Evolutionary conservation across 345 rosid genomes (phyloP).

Genomic region (Bruguiera gymnorhiza): DNA sequence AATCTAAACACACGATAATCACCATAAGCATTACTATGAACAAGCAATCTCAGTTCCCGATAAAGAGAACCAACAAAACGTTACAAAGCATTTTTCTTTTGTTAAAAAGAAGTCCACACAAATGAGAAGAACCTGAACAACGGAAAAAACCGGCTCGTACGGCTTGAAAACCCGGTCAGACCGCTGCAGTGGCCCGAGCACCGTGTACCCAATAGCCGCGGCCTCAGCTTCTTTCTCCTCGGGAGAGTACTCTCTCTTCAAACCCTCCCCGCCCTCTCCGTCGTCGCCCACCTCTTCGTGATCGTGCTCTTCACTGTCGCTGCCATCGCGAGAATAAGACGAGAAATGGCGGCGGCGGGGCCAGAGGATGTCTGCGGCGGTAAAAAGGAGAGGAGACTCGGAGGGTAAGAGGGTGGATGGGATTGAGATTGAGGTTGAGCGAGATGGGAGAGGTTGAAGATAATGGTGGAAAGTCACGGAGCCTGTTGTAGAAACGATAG

Average conservation of each 20-base stretch:
- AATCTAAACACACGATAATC: constrained; percentile 37
- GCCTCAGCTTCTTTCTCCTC: constrained; percentile 81
- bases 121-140: constrained; percentile 64
- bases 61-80: not conserved
- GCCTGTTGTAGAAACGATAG: constrained; percentile 30
- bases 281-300: not conserved
- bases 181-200: constrained; percentile 55
- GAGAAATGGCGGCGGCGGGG: constrained; percentile 41
- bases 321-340: constrained; percentile 33
- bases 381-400: constrained; percentile 1
- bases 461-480: constrained; percentile 18
- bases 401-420: constrained; percentile 16
- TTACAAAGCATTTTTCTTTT: not conserved
- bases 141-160: constrained; percentile 75
- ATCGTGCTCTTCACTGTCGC: constrained; percentile 19
- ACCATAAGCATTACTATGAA: not conserved
- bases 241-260: constrained; percentile 49
- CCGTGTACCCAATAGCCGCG: constrained; percentile 77
- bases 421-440: constrained; percentile 3
- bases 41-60: not conserved
- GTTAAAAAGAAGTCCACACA: not conserved
- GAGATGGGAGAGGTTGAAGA: constrained; percentile 1
- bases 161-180: constrained; percentile 62
- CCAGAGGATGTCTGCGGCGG: constrained; percentile 19
- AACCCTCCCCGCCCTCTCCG: not conserved